Evolutionary conservation across 1,139 yeast genomes (phyloP).

Genomic region (Pichia kudriavzevii): DNA sequence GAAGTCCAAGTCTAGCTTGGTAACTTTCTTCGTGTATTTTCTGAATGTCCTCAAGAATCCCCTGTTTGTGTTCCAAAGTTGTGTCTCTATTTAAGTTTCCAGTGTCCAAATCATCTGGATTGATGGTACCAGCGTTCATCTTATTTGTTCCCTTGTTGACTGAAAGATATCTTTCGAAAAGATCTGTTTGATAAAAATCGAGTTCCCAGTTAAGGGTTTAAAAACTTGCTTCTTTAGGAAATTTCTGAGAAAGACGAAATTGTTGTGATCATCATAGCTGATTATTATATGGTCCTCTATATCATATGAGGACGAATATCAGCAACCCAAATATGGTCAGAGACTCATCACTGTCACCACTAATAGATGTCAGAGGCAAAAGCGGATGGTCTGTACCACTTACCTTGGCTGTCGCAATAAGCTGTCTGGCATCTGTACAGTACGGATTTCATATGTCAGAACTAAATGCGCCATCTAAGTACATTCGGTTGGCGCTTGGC

Average conservation of each 20-base stretch:
- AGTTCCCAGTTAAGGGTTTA: no score
- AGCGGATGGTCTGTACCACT: slow-evolving; percentile 19
- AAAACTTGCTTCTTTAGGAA: no score
- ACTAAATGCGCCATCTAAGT: slow-evolving; percentile 71
- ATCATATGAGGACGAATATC: no score
- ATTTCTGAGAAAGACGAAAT: no score
- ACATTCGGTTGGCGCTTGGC: slow-evolving; percentile 29
- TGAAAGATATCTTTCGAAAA: no score
- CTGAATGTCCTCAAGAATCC: slow-evolving; percentile 13
- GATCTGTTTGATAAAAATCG: no score
- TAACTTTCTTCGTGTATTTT: slow-evolving; percentile 16
- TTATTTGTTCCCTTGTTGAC: not conserved
- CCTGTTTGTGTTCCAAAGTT: slow-evolving; percentile 14
- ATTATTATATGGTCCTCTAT: no score
- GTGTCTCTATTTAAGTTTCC: slow-evolving; percentile 18
- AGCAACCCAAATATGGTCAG: no score
- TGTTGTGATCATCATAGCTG: no score
- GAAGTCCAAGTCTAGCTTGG: slow-evolving; percentile 33
- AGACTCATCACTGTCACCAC: no score
- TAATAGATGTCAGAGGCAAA: no score
- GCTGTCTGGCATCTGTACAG: slow-evolving; percentile 71
- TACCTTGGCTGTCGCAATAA: slow-evolving; percentile 33
- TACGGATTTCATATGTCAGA: slow-evolving; percentile 90
- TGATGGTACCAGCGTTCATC: no score
- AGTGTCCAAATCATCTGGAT: slow-evolving; percentile 17